phyloP scores from a whole-genome alignment of 179 eudicot species.

The Pouteria campechiana region DNA sequence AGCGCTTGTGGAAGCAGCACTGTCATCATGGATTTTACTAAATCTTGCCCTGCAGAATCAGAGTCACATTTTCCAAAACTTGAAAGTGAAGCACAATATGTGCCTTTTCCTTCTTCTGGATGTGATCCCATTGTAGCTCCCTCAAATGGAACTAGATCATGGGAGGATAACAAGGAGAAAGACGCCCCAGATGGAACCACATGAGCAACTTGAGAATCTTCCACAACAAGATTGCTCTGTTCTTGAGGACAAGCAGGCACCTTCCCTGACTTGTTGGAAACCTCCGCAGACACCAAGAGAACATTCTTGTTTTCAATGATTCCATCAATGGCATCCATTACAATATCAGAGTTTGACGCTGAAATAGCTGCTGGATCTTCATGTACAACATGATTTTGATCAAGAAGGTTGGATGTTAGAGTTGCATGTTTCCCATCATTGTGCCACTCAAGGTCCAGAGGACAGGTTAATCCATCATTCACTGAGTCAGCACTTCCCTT shows the following conservation, averaged over 20 bases:
- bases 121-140: slow-evolving; percentile 19
- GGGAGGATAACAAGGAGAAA: slow-evolving; percentile 4
- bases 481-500: too few relatives aligned
- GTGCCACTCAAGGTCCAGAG: too few relatives aligned
- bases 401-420: too few relatives aligned
- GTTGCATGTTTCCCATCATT: too few relatives aligned
- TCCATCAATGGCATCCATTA: slow-evolving; percentile 1
- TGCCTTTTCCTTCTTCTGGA: slow-evolving; percentile 29
- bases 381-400: slow-evolving; percentile 4
- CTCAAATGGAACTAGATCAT: slow-evolving; percentile 18
- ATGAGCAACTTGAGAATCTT: slow-evolving; percentile 1
- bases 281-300: slow-evolving; percentile 14
- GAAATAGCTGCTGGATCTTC: slow-evolving; percentile 12
- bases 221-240: slow-evolving; percentile 15
- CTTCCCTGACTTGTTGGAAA: slow-evolving; percentile 15
- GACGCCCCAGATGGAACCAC: neutral
- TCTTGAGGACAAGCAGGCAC: slow-evolving; percentile 8
- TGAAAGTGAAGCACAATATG: slow-evolving; percentile 16
- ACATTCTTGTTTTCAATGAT: too few relatives aligned
- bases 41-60: slow-evolving; percentile 64
- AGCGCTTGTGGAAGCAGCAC: slow-evolving; percentile 78
- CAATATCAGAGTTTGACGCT: slow-evolving; percentile 18
- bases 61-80: slow-evolving; percentile 42
- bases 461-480: too few relatives aligned
- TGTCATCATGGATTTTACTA: slow-evolving; percentile 68